Base-by-base conservation (phyloP, 352 stramenopile species). In the Globisporangium echinulatum region DNA sequence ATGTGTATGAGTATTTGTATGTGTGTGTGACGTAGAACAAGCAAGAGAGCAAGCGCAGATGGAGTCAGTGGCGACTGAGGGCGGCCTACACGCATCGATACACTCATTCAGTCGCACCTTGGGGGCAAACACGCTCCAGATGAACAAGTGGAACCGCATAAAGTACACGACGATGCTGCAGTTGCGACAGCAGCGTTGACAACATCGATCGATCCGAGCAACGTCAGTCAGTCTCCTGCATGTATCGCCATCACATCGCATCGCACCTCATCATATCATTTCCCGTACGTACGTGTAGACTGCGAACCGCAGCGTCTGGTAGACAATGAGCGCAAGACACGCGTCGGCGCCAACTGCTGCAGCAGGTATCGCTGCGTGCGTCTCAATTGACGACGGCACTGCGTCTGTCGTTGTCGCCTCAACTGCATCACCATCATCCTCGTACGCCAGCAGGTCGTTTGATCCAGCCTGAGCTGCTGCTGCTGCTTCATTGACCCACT, bases 111-210 rank as follows among this genome's bases (percentile, higher is more conserved):
- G 3, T 43, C 49, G 19, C 64, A 95, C 86, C 79, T 96, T 96
- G 8, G 87, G 87, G 5, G 87, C 87, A 49, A 96, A 96, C 6
- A 96, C 87, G 44, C 86, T 96, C 87, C 87, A 96, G 54, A 96
- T 92, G 58, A 96, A 96, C 49, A 96, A 69, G 64, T 96, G 87
- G 62, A 93, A 93, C 44, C 87, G 83, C 86, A 96, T 94, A 11
- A 88, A 73, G 54, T 86, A 95, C 25, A 96, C 82, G 46, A 96
- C 74, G 10, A 85, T 61, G 10, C 84, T 96, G 57, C 44, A 15
- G 44, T 19, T 4, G 14, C 44, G 44, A 17, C 14, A 17, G 44
- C 40, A 13, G 9, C 44, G 9, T 49, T n/a, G 15, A 54, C 17
- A 38, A 42, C 8, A 47, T 43, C 38, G 13, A 48, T 11, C 40